Evolutionary conservation across 768 basidiomycete genomes (phyloP), one percentile per base, ranked within the genome.

Genomic region (Pleurotus platypus): DNA sequence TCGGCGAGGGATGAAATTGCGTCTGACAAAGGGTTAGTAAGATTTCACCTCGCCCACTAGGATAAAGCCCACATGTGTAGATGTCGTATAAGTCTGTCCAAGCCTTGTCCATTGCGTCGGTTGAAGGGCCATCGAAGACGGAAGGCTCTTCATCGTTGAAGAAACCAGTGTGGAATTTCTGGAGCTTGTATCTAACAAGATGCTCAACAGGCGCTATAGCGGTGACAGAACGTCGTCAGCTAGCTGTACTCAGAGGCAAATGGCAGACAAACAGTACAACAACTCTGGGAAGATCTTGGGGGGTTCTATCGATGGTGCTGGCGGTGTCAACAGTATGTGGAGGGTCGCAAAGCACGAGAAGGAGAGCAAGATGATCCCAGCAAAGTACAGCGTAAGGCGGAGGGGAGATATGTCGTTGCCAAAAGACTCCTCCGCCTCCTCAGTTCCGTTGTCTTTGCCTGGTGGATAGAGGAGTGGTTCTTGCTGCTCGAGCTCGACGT

Each of bases 1-100:
- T 62, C 61, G 2, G 67, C 60, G 11, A 69, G 57, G 45, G 58
- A 56, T 40, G 58, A 58, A n/a, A 60, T 60, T 20, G 49, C 57
- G 46, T 54, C 63, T 60, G 18, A 20, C 20, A 20, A 20, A 20
- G 20, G 20, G 20, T 20, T 20, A 20, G 20, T 20, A 20, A 20
- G 20, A 20, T 20, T n/a, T 40, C 39, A 11, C 39, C n/a, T 40
- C 9, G 39, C n/a, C 39, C n/a, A n/a, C 9, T 18, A 26, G 9
- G 18, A 2, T 35, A 35, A 26, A 2, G 55, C 63, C 40, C 24
- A 66, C 65, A 60, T 16, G 49, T 51, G 27, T 35, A 51, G n/a
- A 51, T 51, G 45, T 57, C 48, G 51, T 60, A 60, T 7, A 67
- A 49, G 35, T 56, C 60, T 30, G 56, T 53, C 65, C 65, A 67